phyloP scores from a whole-genome alignment of 2,329 filamentous ascomycete species.

The Zymoseptoria ardabiliae region DNA sequence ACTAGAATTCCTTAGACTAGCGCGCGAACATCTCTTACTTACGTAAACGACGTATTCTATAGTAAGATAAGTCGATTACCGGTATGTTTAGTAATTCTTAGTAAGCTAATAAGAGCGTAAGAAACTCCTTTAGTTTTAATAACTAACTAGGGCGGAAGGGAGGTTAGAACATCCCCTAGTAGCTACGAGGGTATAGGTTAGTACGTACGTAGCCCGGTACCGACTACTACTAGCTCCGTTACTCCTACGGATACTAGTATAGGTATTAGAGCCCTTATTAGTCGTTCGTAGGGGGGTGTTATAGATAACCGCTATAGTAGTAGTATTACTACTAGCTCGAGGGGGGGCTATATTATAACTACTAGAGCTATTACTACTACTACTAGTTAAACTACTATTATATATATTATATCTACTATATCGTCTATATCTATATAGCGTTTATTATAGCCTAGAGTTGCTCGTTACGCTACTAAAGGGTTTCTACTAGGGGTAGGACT shows the following conservation, averaged over 20 bases:
- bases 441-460: background rate
- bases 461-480: background rate
- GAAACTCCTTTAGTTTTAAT: background rate
- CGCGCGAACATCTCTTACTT: background rate
- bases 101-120: background rate
- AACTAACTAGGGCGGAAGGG: background rate
- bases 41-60: background rate
- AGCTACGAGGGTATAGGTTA: background rate
- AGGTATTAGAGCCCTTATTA: background rate
- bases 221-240: background rate
- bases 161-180: background rate
- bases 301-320: background rate
- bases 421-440: background rate
- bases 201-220: background rate
- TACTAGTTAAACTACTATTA: background rate
- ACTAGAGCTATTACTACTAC: background rate
- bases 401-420: background rate
- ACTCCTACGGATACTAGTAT: background rate
- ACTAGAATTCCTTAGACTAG: no score
- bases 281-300: background rate
- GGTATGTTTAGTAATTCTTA: background rate
- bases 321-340: background rate
- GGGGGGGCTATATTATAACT: background rate
- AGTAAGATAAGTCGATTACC: background rate
- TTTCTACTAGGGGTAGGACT: background rate